phyloP scores from a whole-genome alignment of 805 yeast genomes.

The Ogataea nakhonphanomensis region DNA sequence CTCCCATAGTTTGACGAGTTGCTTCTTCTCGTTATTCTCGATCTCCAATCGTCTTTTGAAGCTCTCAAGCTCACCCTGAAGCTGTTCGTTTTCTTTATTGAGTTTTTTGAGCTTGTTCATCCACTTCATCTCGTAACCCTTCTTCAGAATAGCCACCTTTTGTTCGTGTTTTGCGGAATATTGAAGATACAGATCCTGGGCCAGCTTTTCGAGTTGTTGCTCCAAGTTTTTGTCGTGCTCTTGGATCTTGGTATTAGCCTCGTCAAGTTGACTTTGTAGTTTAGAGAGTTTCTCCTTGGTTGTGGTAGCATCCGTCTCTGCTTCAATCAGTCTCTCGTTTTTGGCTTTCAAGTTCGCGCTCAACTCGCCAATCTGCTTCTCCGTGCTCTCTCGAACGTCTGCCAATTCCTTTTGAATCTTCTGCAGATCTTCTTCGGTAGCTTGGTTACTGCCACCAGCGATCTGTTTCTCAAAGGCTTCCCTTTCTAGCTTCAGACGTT shows the following conservation, averaged over 20 bases:
- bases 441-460: constrained; percentile 3
- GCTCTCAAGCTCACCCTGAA: constrained; percentile 51
- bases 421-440: constrained; percentile 12
- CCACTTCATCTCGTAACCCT: constrained; percentile 55
- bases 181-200: constrained; percentile 67
- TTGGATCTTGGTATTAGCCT: constrained; percentile 24
- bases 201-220: constrained; percentile 55
- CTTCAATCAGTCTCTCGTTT: constrained; percentile 14
- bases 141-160: constrained; percentile 60
- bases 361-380: constrained; percentile 11
- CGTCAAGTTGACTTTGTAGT: constrained; percentile 21
- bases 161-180: constrained; percentile 75
- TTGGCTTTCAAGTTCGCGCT: constrained; percentile 12
- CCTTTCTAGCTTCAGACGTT: constrained; percentile 9
- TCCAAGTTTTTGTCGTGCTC: constrained; percentile 49
- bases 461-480: constrained; percentile 10
- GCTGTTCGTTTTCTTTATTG: constrained; percentile 41
- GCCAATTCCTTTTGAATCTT: constrained; percentile 10
- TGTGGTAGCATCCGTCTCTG: constrained; percentile 13
- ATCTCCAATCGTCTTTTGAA: constrained; percentile 43
- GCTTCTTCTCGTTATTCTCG: constrained; percentile 57
- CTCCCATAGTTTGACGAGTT: constrained; percentile 47
- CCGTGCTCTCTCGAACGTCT: constrained; percentile 6
- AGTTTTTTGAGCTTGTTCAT: constrained; percentile 41
- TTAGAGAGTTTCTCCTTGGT: constrained; percentile 14